Evolutionary conservation across 2,329 filamentous ascomycete genomes (phyloP).

Genomic region (Cladosporium cucumerinum): DNA sequence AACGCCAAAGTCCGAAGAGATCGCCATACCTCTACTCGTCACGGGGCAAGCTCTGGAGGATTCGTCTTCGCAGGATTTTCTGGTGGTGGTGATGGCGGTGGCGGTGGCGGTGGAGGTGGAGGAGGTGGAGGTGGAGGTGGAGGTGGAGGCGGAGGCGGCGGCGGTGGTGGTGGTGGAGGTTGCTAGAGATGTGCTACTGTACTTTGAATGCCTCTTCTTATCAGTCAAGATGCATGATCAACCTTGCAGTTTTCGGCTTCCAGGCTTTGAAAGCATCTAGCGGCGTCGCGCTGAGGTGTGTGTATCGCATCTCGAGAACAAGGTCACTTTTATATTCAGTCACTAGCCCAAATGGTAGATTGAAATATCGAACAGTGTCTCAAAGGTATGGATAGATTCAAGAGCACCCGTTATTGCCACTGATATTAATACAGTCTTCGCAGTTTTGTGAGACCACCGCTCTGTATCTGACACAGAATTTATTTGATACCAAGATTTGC

Average conservation of each 20-base stretch:
- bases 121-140: slow-evolving; percentile 21
- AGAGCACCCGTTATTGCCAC: neutral
- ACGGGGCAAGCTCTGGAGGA: neutral
- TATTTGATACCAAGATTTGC: neutral
- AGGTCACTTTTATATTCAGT: neutral
- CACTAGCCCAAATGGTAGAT: neutral
- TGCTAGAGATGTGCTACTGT: slow-evolving; percentile 6
- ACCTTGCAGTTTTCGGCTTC: neutral
- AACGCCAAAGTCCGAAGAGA: neutral
- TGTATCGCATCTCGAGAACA: neutral
- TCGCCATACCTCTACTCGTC: neutral
- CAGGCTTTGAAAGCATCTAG: neutral
- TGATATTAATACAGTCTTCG: too few relatives aligned
- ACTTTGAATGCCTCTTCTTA: neutral
- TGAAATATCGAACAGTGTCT: neutral
- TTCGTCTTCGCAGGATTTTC: neutral
- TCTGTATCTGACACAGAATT: neutral
- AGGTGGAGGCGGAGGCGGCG: slow-evolving; percentile 22
- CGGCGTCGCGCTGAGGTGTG: neutral
- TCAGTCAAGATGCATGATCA: neutral
- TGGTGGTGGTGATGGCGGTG: neutral
- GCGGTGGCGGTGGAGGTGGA: slow-evolving; percentile 17
- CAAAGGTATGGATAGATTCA: neutral
- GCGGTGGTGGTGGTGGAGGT: slow-evolving; percentile 25
- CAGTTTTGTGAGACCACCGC: neutral